These are phyloP conservation scores for Colletotrichum ledebouriae DNA, from an alignment of 2,329 filamentous ascomycete genomes.

Conservation along the genomic window DNA sequence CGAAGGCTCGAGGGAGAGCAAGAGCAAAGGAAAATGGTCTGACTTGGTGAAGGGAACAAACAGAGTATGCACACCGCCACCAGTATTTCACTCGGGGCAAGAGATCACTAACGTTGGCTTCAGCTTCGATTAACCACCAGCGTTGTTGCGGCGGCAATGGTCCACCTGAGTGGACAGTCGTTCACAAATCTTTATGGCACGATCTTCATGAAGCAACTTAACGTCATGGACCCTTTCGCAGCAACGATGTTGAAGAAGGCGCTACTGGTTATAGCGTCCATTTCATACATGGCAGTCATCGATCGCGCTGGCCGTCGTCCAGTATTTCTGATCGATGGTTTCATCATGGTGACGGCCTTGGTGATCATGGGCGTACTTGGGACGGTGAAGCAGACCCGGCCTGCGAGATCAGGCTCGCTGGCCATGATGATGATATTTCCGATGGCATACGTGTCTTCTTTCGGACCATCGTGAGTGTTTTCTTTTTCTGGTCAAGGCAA, in stretches of 20 bases:
- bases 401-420: neutral
- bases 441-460: neutral
- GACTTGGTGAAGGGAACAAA: too few relatives aligned
- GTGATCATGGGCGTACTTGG: neutral
- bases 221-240: neutral
- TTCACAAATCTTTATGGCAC: constrained; percentile 3
- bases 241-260: neutral
- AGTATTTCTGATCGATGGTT: neutral
- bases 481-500: too few relatives aligned
- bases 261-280: neutral
- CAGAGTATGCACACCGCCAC: too few relatives aligned
- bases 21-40: neutral
- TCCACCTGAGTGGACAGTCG: neutral
- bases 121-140: neutral
- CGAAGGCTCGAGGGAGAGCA: neutral
- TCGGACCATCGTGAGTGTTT: neutral
- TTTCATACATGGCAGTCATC: neutral
- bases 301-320: constrained; percentile 1
- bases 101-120: neutral
- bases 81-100: too few relatives aligned
- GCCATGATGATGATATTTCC: neutral
- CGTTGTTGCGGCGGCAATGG: neutral
- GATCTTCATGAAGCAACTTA: neutral
- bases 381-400: neutral
- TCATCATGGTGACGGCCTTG: neutral